Evolutionary conservation across 257 asterid genomes (phyloP).

Genomic region (Pogostemon cablin): DNA sequence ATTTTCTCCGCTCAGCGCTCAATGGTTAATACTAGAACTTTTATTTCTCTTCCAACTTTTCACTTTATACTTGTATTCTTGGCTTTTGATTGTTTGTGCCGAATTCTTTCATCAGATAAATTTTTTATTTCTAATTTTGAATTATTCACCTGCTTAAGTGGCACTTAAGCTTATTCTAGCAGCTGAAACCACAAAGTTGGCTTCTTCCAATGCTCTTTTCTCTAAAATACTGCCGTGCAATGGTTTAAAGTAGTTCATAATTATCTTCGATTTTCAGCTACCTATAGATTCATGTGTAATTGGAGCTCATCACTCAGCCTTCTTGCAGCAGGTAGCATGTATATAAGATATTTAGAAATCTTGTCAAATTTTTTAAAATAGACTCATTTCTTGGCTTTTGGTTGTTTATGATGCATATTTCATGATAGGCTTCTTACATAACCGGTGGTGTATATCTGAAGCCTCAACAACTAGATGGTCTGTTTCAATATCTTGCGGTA

Average conservation of each 20-base stretch:
- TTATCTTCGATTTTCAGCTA: constrained; percentile 53
- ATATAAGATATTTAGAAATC: constrained; percentile 7
- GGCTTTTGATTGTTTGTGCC: background rate
- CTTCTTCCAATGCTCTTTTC: constrained; percentile 19
- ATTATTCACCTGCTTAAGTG: background rate
- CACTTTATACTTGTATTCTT: constrained; percentile 5
- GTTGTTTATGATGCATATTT: constrained; percentile 28
- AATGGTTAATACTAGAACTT: constrained; percentile 53
- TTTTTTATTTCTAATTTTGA: background rate
- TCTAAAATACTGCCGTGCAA: constrained; percentile 9
- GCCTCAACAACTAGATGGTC: constrained; percentile 79
- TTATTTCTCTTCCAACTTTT: constrained; percentile 6
- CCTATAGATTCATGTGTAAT: constrained; percentile 86
- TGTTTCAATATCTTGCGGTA: constrained; percentile 83
- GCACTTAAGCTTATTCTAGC: constrained; percentile 2
- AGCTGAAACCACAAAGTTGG: background rate
- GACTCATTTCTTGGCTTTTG: constrained; percentile 29
- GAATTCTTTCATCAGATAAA: too few species aligned
- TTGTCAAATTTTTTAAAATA: background rate
- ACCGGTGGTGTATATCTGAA: constrained; percentile 91
- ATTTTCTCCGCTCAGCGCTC: constrained; percentile 96
- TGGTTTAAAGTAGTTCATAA: background rate
- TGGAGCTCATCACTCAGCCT: constrained; percentile 91
- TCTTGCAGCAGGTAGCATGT: constrained; percentile 83
- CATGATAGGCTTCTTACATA: constrained; percentile 81